Conservation (phyloP, 139 green algal genomes). For the Chlorella sp. region DNA sequence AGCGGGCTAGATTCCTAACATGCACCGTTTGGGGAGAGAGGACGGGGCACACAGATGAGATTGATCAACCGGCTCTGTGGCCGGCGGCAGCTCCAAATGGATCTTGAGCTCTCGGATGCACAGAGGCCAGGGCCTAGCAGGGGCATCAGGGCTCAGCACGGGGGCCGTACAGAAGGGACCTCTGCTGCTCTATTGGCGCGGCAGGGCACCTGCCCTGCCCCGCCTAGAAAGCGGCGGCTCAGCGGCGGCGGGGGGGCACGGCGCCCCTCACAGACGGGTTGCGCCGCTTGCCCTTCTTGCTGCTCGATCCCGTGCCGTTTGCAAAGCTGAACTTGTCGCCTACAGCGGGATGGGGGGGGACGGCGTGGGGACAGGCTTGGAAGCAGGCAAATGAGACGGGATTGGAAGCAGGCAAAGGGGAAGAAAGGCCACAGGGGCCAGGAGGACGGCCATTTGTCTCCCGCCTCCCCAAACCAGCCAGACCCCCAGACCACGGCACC, state of each 20-base stretch:
- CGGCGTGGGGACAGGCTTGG: neutral
- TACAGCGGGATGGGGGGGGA: neutral
- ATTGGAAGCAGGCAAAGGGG: too few relatives aligned
- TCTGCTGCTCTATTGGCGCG: neutral
- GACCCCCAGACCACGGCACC: too few relatives aligned
- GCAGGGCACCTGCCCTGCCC: neutral
- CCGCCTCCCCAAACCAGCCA: too few relatives aligned
- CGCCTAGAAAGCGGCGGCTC: neutral
- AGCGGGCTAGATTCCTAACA: too few relatives aligned
- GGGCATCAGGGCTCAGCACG: too few relatives aligned
- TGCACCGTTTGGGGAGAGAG: too few relatives aligned
- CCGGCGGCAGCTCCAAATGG: neutral
- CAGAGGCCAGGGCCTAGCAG: neutral
- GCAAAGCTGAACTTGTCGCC: constrained; percentile 47
- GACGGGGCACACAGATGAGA: neutral
- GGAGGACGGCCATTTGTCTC: too few relatives aligned
- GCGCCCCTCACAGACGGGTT: constrained; percentile 34
- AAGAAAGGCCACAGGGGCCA: too few relatives aligned
- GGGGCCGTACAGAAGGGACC: too few relatives aligned
- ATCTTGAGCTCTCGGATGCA: neutral
- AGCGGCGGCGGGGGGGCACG: constrained; percentile 21
- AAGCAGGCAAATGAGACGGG: neutral
- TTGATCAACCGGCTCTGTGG: neutral
- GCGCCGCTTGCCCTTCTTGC: constrained; percentile 38
- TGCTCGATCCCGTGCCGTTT: constrained; percentile 31